Base-by-base conservation (phyloP, 768 basidiomycete species). In the Cantharellus anzutake region DNA sequence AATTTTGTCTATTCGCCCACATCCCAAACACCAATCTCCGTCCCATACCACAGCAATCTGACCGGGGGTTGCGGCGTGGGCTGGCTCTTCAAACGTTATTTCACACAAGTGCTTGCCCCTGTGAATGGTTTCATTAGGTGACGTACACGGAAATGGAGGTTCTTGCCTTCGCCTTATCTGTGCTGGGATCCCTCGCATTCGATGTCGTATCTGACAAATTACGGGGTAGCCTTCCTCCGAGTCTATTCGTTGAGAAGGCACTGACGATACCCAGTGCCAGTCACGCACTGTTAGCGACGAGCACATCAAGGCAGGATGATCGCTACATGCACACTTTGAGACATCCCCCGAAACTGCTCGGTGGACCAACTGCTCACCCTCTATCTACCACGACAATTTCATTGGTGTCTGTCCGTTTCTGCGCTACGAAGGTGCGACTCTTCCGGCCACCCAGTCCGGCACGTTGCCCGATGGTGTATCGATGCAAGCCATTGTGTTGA, bases 381-480 rank as follows among this genome's bases (percentile, higher is more conserved):
- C 38, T 20, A 14, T 51, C 3, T 40, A 86, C 91, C 4, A 92
- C 78, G 57, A 82, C 78, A n/a, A 97, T 75, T 11, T 74, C 75
- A 67, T 94, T 89, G 7, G 65, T 69, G 5, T 68, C 65, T 2
- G 70, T 62, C 62, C 90, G 81, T 68, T 97, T 98, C 42, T 70
- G 68, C 0, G 80, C 80, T 3, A 96, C 86, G 63, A 82, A 93
- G 73, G 83, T 76, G 66, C 75, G 78, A 56, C 76, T 66, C 1
- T 71, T 68, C 72, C 81, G 72, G 2, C 90, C 87, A 1, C 71
- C 67, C 29, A 94, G 68, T 51, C 78, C 78, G 0, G 84, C 82
- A 39, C 80, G 77, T 68, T 98, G 84, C 2, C 93, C 93, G 51
- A 96, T 76, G 0, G 92, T 94, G 66, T 80, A 91, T 29, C 75